A percentile compares a stretch with the other conserved stretches of the same genome.
Conservation (phyloP, 176 grass and related monocot genomes). For the Carex myosuroides region DNA sequence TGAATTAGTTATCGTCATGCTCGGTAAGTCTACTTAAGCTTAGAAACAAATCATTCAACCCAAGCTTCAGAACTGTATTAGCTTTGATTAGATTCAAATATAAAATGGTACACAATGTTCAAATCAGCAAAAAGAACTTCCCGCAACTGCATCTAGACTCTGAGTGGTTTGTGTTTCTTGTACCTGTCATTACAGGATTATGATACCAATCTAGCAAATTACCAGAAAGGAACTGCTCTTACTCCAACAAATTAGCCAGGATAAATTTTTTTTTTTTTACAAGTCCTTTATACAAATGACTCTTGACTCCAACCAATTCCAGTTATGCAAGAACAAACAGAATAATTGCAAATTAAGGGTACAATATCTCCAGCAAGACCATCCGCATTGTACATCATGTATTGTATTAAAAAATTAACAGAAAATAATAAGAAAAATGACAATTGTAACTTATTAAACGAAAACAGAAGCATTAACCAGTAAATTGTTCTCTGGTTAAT, state of each 20-base stretch:
- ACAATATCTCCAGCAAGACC: neutral
- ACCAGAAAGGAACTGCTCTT: neutral
- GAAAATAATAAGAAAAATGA: neutral
- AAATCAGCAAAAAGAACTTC: neutral
- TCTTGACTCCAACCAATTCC: neutral
- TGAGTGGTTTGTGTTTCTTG: neutral
- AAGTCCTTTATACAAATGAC: too few relatives aligned
- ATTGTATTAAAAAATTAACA: neutral
- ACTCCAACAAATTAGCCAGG: too few relatives aligned
- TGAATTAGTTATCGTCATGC: too few relatives aligned
- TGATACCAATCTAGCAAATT: neutral
- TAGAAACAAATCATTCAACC: neutral
- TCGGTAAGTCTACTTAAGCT: neutral
- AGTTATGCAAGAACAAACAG: neutral
- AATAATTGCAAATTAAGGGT: neutral
- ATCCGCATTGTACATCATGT: neutral
- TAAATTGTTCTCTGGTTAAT: constrained; percentile 19
- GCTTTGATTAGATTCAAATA: neutral
- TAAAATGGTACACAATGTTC: neutral
- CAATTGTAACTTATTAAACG: constrained; percentile 9
- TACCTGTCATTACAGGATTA: neutral
- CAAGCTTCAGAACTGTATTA: neutral
- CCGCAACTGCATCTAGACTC: neutral
- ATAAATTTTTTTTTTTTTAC: too few relatives aligned
- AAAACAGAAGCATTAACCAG: neutral